phyloP scores from a whole-genome alignment of 257 asterid species.

The Craterostigma plantagineum region DNA sequence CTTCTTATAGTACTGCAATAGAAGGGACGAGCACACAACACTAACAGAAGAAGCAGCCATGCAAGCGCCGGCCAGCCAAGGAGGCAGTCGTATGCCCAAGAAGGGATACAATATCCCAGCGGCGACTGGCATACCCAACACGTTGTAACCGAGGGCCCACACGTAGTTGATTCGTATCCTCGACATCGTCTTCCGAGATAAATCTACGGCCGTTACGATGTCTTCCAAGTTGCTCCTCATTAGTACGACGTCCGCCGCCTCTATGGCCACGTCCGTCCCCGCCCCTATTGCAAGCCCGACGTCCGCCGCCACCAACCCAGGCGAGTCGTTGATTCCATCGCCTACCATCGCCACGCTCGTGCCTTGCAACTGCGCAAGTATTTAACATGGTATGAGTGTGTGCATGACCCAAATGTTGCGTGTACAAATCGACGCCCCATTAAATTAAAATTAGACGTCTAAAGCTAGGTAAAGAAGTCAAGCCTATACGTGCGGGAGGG shows the following conservation, averaged over 20 bases:
- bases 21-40: constrained; percentile 77
- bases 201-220: constrained; percentile 68
- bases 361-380: constrained; percentile 12
- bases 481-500: too few relatives aligned
- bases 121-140: constrained; percentile 59
- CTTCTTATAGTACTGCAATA: constrained; percentile 48
- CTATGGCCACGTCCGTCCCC: constrained; percentile 78
- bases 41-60: constrained; percentile 93
- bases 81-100: constrained; percentile 59
- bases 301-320: constrained; percentile 74
- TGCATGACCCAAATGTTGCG: too few relatives aligned
- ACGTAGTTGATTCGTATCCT: constrained; percentile 57
- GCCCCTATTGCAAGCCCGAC: constrained; percentile 87
- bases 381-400: too few relatives aligned
- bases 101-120: constrained; percentile 61
- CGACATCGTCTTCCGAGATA: constrained; percentile 44
- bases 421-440: too few relatives aligned
- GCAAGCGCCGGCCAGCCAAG: constrained; percentile 90
- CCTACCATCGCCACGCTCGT: constrained; percentile 78
- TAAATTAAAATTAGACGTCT: too few relatives aligned
- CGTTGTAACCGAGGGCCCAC: constrained; percentile 72
- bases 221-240: constrained; percentile 83
- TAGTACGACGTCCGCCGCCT: constrained; percentile 79
- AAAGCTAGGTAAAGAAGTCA: too few relatives aligned
- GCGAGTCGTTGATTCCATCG: constrained; percentile 81